A percentile compares a stretch with the other conserved stretches of the same genome.
phyloP scores from a whole-genome alignment of 768 basidiomycete species.

The Asterophora parasitica region DNA sequence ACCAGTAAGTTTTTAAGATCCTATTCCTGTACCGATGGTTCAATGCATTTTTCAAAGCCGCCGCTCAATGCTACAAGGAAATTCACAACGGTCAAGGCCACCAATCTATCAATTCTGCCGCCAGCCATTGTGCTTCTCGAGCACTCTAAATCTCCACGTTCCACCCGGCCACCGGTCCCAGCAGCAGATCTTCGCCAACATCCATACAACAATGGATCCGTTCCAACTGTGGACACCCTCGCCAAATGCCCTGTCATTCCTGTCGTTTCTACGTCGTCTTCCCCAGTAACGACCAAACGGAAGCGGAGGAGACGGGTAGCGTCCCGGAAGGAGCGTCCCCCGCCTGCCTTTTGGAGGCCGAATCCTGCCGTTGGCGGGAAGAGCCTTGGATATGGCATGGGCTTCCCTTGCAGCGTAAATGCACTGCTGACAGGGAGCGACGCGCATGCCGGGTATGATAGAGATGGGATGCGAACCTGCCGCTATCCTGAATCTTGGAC shows the following conservation, averaged over 20 bases:
- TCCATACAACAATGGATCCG: constrained; percentile 27
- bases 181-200: constrained; percentile 21
- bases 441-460: constrained; percentile 9
- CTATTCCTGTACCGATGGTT: background rate
- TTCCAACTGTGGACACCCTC: background rate
- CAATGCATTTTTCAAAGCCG: background rate
- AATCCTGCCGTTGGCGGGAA: constrained; percentile 30
- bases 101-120: background rate
- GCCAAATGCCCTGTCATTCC: constrained; percentile 21
- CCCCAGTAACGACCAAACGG: constrained; percentile 1
- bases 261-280: constrained; percentile 2
- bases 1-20: constrained; percentile 13
- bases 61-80: constrained; percentile 2
- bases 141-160: constrained; percentile 26
- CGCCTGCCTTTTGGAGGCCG: constrained; percentile 39
- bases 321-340: constrained; percentile 22
- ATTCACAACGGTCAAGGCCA: background rate
- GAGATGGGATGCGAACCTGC: constrained; percentile 16
- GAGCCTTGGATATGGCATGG: constrained; percentile 39
- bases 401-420: constrained; percentile 30
- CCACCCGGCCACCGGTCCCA: constrained; percentile 38
- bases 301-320: constrained; percentile 16
- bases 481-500: background rate
- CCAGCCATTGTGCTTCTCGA: constrained; percentile 28
- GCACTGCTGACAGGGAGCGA: constrained; percentile 13